phyloP scores from a whole-genome alignment of 2,329 filamentous ascomycete species.

The Anisogramma anomala region DNA sequence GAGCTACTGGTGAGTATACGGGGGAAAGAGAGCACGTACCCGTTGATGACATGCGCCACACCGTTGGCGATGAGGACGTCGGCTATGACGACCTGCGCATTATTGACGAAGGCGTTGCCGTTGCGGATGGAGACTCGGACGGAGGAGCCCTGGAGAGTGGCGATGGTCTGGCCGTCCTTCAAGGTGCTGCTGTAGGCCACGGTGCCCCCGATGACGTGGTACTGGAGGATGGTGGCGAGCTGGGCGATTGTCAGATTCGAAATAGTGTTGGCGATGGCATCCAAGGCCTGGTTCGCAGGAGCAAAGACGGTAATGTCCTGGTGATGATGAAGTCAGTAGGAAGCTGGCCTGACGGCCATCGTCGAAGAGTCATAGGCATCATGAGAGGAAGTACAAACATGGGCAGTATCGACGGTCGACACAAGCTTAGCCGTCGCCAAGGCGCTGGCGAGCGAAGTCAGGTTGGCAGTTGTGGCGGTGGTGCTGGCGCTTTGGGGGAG shows the following conservation, averaged over 20 bases:
- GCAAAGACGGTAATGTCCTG: conserved; percentile 52
- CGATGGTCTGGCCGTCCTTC: conserved; percentile 18
- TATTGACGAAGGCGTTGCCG: conserved; percentile 36
- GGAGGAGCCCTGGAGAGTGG: conserved; percentile 33
- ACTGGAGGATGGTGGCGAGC: conserved; percentile 43
- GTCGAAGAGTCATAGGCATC: not conserved
- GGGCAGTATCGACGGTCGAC: conserved; percentile 26
- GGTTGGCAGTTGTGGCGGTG: conserved; percentile 30
- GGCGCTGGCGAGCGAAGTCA: conserved; percentile 36
- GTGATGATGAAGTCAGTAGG: no score
- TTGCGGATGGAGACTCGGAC: conserved; percentile 32
- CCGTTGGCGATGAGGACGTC: conserved; percentile 47
- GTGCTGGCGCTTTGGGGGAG: conserved; percentile 32
- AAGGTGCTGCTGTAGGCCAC: conserved; percentile 39
- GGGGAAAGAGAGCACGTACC: conserved; percentile 7
- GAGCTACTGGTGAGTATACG: not conserved
- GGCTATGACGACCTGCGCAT: conserved; percentile 39
- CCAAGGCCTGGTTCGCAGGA: conserved; percentile 49
- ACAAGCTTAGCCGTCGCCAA: conserved; percentile 32
- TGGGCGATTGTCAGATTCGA: conserved; percentile 33
- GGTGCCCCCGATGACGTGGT: conserved; percentile 49
- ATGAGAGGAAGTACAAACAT: not conserved
- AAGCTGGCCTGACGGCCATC: no score
- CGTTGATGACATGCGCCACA: conserved; percentile 47
- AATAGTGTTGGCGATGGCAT: conserved; percentile 41